Conservation (phyloP, 768 basidiomycete species). For the Psilocybe tampanensis region DNA sequence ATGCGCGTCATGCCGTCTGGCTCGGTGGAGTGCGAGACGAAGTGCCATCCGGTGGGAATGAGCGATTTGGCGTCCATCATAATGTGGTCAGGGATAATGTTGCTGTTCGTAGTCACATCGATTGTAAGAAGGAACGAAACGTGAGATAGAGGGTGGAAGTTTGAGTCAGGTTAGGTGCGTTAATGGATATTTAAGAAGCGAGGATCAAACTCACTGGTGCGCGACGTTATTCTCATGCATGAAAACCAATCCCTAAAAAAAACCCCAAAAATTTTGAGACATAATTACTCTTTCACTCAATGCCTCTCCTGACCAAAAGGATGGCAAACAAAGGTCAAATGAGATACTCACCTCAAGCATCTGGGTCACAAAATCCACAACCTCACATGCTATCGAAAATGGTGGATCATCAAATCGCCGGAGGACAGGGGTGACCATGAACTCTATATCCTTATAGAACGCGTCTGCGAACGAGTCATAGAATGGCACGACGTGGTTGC, state of each 20-base stretch:
- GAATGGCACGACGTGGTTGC: constrained; percentile 29
- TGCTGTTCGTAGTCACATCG: constrained; percentile 17
- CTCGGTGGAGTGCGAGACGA: constrained; percentile 29
- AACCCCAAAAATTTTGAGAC: not conserved
- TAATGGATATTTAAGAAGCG: no score
- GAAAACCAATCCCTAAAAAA: constrained; percentile 30
- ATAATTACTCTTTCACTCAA: not conserved
- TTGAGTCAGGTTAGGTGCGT: no score
- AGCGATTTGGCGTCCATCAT: constrained; percentile 39
- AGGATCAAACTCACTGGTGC: constrained; percentile 26
- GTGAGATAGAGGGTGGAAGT: not conserved
- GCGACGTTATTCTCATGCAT: constrained; percentile 33
- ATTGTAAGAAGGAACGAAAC: not conserved
- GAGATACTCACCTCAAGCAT: constrained; percentile 25
- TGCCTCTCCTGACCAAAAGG: not conserved
- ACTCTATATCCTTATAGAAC: constrained; percentile 23
- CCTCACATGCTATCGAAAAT: constrained; percentile 27
- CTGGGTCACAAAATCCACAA: constrained; percentile 34
- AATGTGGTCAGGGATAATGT: constrained; percentile 34
- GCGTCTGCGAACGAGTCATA: constrained; percentile 24
- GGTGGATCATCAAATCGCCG: constrained; percentile 37
- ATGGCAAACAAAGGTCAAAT: not conserved
- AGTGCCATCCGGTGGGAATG: constrained; percentile 36
- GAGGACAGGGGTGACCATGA: constrained; percentile 40
- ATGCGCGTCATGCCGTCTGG: constrained; percentile 31